phyloP scores from a whole-genome alignment of 306 rosid genomes.

The Cicer arietinum region DNA sequence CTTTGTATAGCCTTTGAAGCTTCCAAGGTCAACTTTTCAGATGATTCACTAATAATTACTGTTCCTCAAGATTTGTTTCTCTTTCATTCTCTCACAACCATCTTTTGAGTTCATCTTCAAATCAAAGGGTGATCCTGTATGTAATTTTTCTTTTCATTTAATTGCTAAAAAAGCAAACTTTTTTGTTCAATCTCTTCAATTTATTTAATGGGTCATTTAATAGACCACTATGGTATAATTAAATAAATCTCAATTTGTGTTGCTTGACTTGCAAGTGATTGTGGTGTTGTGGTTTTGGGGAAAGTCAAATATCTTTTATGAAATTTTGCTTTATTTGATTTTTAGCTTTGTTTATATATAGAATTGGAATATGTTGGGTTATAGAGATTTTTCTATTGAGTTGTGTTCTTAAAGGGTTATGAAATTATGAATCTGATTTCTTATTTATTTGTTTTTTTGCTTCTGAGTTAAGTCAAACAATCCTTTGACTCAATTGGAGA shows the following conservation, averaged over 20 bases:
- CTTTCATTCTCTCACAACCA: constrained; percentile 38
- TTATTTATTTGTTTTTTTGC: constrained; percentile 6
- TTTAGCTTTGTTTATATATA: constrained; percentile 32
- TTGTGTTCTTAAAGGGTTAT: constrained; percentile 16
- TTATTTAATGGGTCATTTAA: constrained; percentile 42
- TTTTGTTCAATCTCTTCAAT: constrained; percentile 14
- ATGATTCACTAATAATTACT: neutral
- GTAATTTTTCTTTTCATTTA: constrained; percentile 3
- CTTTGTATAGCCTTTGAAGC: constrained; percentile 34
- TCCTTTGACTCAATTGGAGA: constrained; percentile 37
- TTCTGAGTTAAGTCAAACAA: constrained; percentile 33
- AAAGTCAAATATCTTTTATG: constrained; percentile 11
- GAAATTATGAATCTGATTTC: constrained; percentile 14
- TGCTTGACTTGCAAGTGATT: constrained; percentile 50
- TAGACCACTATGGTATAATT: neutral
- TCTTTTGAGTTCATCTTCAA: constrained; percentile 38
- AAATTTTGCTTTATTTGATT: constrained; percentile 22
- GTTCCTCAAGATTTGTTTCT: constrained; percentile 32
- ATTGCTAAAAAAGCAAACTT: constrained; percentile 19
- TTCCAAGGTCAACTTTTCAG: constrained; percentile 37
- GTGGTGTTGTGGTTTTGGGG: constrained; percentile 38
- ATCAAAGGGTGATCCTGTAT: constrained; percentile 42
- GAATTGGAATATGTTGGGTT: constrained; percentile 23
- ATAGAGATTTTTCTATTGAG: constrained; percentile 1
- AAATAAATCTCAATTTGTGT: neutral